A percentile compares a stretch with the other conserved stretches of the same genome.
phyloP scores from a whole-genome alignment of 768 basidiomycete species.

The Naganishia kalamii region DNA sequence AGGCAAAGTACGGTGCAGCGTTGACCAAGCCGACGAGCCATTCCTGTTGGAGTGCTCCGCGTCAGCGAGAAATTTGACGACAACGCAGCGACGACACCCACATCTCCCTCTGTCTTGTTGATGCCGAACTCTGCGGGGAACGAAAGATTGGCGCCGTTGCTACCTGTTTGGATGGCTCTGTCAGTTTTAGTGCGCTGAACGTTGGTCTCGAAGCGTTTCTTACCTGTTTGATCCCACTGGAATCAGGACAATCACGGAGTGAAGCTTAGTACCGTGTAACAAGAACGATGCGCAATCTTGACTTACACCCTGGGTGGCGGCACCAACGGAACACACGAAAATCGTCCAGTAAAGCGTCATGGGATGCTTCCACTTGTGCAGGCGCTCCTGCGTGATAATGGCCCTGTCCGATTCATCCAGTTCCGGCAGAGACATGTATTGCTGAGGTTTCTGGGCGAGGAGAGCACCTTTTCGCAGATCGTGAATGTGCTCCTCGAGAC shows the following conservation, averaged over 20 bases:
- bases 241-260: too few relatives aligned
- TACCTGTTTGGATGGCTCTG: constrained; percentile 42
- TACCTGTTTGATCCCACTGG: too few relatives aligned
- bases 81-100: not conserved
- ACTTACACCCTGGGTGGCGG: constrained; percentile 34
- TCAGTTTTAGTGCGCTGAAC: too few relatives aligned
- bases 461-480: constrained; percentile 33
- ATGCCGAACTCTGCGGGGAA: constrained; percentile 44
- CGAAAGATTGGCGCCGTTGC: constrained; percentile 41
- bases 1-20: constrained; percentile 31
- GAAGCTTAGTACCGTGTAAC: too few relatives aligned
- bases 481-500: constrained; percentile 29
- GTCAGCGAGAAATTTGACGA: constrained; percentile 24
- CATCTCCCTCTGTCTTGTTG: not conserved
- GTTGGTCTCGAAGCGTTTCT: too few relatives aligned
- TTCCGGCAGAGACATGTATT: constrained; percentile 29
- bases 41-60: constrained; percentile 19
- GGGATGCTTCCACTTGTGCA: constrained; percentile 43
- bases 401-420: constrained; percentile 39
- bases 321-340: constrained; percentile 32
- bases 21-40: constrained; percentile 42
- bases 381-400: constrained; percentile 35
- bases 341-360: constrained; percentile 36
- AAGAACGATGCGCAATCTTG: constrained; percentile 3
- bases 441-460: constrained; percentile 35